Percentiles rank a stretch among this genome's conserved stretches.
These are phyloP conservation scores for Marasmius tenuissimus DNA, from an alignment of 1,284 basidiomycete species.

Conservation along the genomic window DNA sequence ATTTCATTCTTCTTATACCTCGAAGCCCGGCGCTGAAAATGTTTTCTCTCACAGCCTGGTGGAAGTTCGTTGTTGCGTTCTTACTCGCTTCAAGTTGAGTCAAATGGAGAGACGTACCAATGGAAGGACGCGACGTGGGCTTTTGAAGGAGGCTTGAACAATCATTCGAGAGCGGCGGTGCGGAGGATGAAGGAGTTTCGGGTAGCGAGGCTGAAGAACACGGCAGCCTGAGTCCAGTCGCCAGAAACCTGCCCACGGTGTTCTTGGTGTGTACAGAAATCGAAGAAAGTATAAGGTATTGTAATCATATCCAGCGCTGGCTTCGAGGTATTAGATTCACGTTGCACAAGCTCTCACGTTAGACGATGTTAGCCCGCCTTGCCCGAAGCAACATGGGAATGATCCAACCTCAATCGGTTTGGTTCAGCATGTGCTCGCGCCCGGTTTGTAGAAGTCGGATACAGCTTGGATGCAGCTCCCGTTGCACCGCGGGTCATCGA, in stretches of 20 bases:
- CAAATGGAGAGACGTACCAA: neutral
- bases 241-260: neutral
- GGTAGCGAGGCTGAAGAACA: conserved; percentile 39
- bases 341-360: too few relatives aligned
- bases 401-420: too few relatives aligned
- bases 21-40: neutral
- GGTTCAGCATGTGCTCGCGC: too few relatives aligned
- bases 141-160: conserved; percentile 73
- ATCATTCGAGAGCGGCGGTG: conserved; percentile 64
- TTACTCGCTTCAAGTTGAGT: conserved; percentile 37
- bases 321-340: too few relatives aligned
- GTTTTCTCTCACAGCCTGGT: conserved; percentile 44
- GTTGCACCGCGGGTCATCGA: too few relatives aligned
- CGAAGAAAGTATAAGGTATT: too few relatives aligned
- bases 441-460: too few relatives aligned
- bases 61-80: conserved; percentile 47
- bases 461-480: too few relatives aligned
- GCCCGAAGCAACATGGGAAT: too few relatives aligned
- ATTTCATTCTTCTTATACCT: conserved; percentile 3
- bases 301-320: too few relatives aligned
- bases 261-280: neutral
- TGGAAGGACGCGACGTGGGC: conserved; percentile 56
- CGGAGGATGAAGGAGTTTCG: conserved; percentile 51
- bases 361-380: too few relatives aligned
- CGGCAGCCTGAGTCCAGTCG: neutral